Evolutionary conservation across 768 basidiomycete genomes (phyloP).

Genomic region (Tricholoma sp.): DNA sequence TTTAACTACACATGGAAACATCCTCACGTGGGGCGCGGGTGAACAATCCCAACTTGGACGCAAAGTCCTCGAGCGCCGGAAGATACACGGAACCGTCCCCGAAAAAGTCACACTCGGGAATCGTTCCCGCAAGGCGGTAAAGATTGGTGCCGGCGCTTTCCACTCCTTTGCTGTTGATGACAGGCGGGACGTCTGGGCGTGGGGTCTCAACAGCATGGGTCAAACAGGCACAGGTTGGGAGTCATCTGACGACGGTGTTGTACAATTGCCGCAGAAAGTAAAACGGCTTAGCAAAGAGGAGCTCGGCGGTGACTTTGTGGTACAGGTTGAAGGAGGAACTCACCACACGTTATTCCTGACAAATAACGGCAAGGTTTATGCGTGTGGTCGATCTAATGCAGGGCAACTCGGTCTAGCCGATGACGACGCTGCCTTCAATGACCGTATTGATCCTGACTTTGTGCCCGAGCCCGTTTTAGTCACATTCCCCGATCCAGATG

Average conservation of each 20-base stretch:
- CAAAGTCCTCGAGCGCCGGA: constrained; percentile 81
- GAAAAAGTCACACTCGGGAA: constrained; percentile 77
- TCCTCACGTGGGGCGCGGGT: constrained; percentile 88
- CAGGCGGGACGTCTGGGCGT: constrained; percentile 81
- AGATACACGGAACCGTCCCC: constrained; percentile 85
- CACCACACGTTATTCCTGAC: constrained; percentile 92
- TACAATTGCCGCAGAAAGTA: constrained; percentile 64
- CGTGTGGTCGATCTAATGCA: constrained; percentile 79
- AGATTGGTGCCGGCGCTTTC: constrained; percentile 76
- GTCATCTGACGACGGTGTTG: constrained; percentile 42
- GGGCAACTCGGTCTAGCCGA: constrained; percentile 77
- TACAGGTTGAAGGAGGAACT: constrained; percentile 77
- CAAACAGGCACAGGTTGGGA: constrained; percentile 63
- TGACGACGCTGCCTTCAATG: constrained; percentile 62
- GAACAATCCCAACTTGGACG: constrained; percentile 91
- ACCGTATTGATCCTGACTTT: constrained; percentile 51
- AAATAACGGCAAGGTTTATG: constrained; percentile 76
- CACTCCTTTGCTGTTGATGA: constrained; percentile 91
- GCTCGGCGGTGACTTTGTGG: constrained; percentile 55
- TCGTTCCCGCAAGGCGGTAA: constrained; percentile 53
- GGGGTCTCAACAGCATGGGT: constrained; percentile 94
- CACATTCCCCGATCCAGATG: constrained; percentile 56
- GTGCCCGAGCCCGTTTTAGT: constrained; percentile 62
- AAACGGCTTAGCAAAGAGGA: constrained; percentile 54
- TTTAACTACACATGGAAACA: constrained; percentile 80